A percentile compares a stretch with the other conserved stretches of the same genome.
phyloP scores from a whole-genome alignment of 306 rosid species.

The Vigna angularis region DNA sequence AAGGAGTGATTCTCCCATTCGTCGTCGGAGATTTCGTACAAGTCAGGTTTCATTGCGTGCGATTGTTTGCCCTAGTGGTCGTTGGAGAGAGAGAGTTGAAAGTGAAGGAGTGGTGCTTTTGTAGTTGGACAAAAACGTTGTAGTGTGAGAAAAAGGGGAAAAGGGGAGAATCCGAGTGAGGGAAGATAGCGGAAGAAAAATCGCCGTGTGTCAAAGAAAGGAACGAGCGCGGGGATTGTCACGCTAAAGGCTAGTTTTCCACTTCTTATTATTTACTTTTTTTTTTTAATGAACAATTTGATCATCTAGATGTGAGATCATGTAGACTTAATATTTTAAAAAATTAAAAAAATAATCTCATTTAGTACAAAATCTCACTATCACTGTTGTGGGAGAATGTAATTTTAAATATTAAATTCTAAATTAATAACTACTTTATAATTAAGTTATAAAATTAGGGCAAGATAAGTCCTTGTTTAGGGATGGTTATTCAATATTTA shows the following conservation, averaged over 20 bases:
- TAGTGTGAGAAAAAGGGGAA: neutral
- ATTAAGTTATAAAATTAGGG: too few species aligned
- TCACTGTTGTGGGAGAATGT: too few species aligned
- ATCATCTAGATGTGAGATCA: too few species aligned
- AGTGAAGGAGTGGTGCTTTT: neutral
- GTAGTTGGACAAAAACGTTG: neutral
- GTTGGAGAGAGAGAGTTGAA: neutral
- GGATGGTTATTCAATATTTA: too few species aligned
- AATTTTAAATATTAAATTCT: too few species aligned
- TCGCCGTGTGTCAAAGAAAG: neutral
- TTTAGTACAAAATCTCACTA: too few species aligned
- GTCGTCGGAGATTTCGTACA: constrained; percentile 92
- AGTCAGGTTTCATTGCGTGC: constrained; percentile 72
- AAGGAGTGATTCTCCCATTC: constrained; percentile 92
- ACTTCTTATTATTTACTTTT: neutral
- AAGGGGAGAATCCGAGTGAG: neutral
- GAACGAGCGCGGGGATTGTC: constrained; percentile 26
- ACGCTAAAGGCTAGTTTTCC: neutral
- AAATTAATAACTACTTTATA: too few species aligned
- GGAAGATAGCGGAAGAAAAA: neutral
- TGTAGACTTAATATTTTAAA: too few species aligned
- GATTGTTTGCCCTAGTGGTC: constrained; percentile 28
- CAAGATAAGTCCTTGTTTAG: too few species aligned
- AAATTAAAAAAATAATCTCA: too few species aligned
- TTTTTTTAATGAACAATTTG: too few species aligned